Evolutionary conservation across 495 filamentous ascomycete genomes (phyloP).

Genomic region (Daldinia decipiens): DNA sequence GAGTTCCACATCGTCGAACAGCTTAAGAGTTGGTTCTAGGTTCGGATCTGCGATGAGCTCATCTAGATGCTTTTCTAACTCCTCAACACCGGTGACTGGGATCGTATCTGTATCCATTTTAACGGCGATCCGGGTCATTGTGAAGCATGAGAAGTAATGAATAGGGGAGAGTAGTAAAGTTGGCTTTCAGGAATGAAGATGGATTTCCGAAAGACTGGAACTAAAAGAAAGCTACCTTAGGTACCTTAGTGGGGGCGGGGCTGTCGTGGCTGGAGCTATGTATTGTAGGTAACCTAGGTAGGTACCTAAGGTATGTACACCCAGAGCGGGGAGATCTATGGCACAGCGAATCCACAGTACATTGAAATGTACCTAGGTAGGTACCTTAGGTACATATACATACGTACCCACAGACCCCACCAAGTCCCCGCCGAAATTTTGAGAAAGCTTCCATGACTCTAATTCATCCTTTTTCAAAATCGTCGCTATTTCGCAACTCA

Average conservation of each 20-base stretch:
- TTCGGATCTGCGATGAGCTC: slow-evolving; percentile 54
- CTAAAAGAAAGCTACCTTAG: background rate
- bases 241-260: slow-evolving; percentile 1
- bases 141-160: too few relatives aligned
- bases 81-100: slow-evolving; percentile 58
- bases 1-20: slow-evolving; percentile 65
- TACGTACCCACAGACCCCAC: slow-evolving; percentile 10
- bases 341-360: too few relatives aligned
- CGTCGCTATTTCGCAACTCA: background rate
- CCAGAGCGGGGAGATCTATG: too few relatives aligned
- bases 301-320: too few relatives aligned
- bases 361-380: too few relatives aligned
- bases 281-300: too few relatives aligned
- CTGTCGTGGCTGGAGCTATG: too few relatives aligned
- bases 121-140: slow-evolving; percentile 40
- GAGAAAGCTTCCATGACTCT: slow-evolving; percentile 17
- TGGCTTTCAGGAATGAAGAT: background rate
- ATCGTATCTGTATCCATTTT: slow-evolving; percentile 49
- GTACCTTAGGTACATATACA: too few relatives aligned
- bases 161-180: background rate
- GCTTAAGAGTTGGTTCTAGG: slow-evolving; percentile 53
- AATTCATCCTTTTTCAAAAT: slow-evolving; percentile 14
- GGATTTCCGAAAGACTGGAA: background rate
- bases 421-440: slow-evolving; percentile 37
- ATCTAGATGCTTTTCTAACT: slow-evolving; percentile 61